Percentiles rank a stretch among this genome's conserved stretches.
phyloP scores from a whole-genome alignment of 2,329 filamentous ascomycete genomes.

The Fusarium torreyae region DNA sequence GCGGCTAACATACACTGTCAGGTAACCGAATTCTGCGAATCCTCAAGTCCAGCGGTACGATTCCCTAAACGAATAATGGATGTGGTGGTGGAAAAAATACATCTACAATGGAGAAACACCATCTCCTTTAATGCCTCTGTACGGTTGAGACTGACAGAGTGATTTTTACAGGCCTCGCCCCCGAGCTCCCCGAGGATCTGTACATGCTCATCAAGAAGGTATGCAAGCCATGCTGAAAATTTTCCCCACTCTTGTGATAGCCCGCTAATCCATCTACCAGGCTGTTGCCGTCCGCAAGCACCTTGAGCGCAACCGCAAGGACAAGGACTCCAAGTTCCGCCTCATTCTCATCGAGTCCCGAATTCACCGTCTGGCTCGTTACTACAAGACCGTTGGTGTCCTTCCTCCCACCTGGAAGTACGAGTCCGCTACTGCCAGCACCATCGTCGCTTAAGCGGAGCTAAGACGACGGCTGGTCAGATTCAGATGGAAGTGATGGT shows the following conservation, averaged over 20 bases:
- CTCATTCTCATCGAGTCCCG: slow-evolving; percentile 99
- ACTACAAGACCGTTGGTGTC: slow-evolving; percentile 97
- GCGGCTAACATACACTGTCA: slow-evolving; percentile 62
- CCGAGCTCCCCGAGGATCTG: slow-evolving; percentile 98
- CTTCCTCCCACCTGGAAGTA: slow-evolving; percentile 97
- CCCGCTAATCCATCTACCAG: slow-evolving; percentile 62
- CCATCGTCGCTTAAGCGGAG: slow-evolving; percentile 84
- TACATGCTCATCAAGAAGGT: slow-evolving; percentile 99
- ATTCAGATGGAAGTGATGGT: slow-evolving; percentile 53
- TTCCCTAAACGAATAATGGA: slow-evolving; percentile 55
- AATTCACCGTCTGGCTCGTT: slow-evolving; percentile 99
- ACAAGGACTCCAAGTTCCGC: slow-evolving; percentile 99
- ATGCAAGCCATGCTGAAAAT: slow-evolving; percentile 42
- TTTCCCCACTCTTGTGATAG: not conserved
- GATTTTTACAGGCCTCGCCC: slow-evolving; percentile 93
- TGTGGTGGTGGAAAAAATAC: slow-evolving; percentile 52
- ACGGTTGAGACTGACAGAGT: slow-evolving; percentile 95
- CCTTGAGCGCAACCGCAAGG: slow-evolving; percentile 99
- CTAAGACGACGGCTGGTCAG: slow-evolving; percentile 38
- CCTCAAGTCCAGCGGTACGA: slow-evolving; percentile 96
- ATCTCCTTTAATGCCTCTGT: slow-evolving; percentile 78
- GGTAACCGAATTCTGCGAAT: slow-evolving; percentile 99
- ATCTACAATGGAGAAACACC: slow-evolving; percentile 45
- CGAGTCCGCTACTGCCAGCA: slow-evolving; percentile 96
- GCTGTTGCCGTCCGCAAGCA: slow-evolving; percentile 99